Percentiles rank a stretch among this genome's conserved stretches.
phyloP scores from a whole-genome alignment of 2,329 filamentous ascomycete genomes.

The Stagonosporopsis rhizophila region DNA sequence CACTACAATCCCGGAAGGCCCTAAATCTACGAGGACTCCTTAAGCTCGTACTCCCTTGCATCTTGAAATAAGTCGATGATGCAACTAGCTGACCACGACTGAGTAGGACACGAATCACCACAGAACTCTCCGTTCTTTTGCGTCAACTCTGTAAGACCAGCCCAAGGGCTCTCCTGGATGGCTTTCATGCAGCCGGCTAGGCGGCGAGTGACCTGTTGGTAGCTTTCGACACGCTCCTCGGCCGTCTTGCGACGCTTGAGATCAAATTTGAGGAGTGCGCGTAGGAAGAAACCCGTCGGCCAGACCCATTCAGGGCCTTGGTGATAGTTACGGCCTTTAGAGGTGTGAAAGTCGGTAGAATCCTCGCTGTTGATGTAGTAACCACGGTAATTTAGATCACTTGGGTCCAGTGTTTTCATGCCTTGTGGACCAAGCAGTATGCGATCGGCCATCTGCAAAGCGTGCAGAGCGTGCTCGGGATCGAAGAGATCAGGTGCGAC shows the following conservation, averaged over 20 bases:
- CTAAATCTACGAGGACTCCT: slow-evolving; percentile 14
- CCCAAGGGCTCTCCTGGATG: slow-evolving; percentile 83
- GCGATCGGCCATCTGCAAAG: slow-evolving; percentile 80
- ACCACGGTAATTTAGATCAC: slow-evolving; percentile 89
- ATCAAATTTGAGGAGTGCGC: slow-evolving; percentile 90
- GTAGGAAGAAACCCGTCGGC: slow-evolving; percentile 94
- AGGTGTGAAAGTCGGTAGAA: slow-evolving; percentile 85
- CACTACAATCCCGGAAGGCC: background rate
- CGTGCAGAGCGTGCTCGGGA: slow-evolving; percentile 75
- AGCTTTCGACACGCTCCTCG: slow-evolving; percentile 81
- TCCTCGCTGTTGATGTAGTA: slow-evolving; percentile 97
- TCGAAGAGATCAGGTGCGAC: slow-evolving; percentile 90
- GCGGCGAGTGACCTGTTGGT: slow-evolving; percentile 90
- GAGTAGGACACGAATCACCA: slow-evolving; percentile 90
- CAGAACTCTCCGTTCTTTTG: slow-evolving; percentile 88
- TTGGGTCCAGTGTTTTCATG: slow-evolving; percentile 94
- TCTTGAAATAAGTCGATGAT: slow-evolving; percentile 97
- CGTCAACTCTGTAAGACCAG: slow-evolving; percentile 89
- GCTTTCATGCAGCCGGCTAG: slow-evolving; percentile 84
- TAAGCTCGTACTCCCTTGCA: slow-evolving; percentile 58
- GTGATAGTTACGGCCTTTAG: slow-evolving; percentile 96
- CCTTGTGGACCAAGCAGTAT: slow-evolving; percentile 84
- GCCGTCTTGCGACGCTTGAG: slow-evolving; percentile 71
- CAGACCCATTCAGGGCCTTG: slow-evolving; percentile 98
- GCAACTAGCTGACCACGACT: slow-evolving; percentile 95